Percentiles rank a stretch among this genome's conserved stretches.
phyloP scores from a whole-genome alignment of 2,329 filamentous ascomycete species.

The Boeremia exigua region DNA sequence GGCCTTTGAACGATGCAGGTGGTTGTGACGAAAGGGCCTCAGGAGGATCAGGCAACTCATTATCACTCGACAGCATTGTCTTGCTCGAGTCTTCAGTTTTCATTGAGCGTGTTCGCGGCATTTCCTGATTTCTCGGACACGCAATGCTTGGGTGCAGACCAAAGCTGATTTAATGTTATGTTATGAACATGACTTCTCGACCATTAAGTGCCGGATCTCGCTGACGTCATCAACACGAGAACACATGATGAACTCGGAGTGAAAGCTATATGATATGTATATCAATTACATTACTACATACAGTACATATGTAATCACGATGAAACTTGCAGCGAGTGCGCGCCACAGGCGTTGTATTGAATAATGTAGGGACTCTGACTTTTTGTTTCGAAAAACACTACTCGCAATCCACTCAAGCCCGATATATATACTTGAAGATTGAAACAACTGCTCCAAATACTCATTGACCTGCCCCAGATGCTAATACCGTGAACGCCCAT shows the following conservation, averaged over 20 bases:
- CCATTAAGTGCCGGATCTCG: neutral
- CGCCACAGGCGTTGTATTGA: conserved; percentile 1
- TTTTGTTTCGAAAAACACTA: neutral
- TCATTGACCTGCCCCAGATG: neutral
- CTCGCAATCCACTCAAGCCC: neutral
- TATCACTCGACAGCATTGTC: conserved; percentile 7
- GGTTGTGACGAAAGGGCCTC: conserved; percentile 21
- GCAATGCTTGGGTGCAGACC: neutral
- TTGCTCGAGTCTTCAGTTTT: neutral
- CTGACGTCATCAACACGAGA: conserved; percentile 12
- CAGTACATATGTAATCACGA: neutral
- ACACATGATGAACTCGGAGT: neutral
- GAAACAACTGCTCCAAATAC: neutral
- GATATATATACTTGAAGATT: conserved; percentile 5
- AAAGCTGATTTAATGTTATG: neutral
- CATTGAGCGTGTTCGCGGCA: conserved; percentile 28
- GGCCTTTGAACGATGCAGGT: conserved; percentile 38
- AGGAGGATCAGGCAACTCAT: conserved; percentile 13
- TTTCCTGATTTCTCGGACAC: neutral
- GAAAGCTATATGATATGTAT: too few relatives aligned
- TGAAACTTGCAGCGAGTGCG: neutral
- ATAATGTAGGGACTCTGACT: neutral
- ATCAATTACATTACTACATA: neutral
- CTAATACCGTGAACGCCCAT: neutral
- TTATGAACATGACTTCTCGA: neutral